Base-by-base conservation (phyloP, 805 yeast species). In the Metschnikowia matae region DNA sequence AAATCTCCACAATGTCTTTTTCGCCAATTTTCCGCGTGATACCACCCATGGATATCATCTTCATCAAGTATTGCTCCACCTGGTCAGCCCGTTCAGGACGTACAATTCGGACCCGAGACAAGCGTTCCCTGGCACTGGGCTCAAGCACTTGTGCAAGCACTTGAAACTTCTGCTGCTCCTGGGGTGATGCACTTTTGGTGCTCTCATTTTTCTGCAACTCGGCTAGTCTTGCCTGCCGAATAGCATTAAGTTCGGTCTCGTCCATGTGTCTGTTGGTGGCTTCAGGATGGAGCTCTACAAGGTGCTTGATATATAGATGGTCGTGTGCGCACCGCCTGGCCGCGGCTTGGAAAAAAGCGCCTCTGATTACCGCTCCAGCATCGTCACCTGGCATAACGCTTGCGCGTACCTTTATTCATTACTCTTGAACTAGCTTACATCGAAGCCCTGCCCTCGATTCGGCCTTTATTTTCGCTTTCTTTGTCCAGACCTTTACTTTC, bases 71-170 rank as follows among this genome's bases (percentile, higher is more conserved):
- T 54, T 84, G 83, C 61, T 92, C 97, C 13, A 90, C 97, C 2
- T 90, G 87, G 46, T 80, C 78, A 1, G 96, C 98, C 50, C 97
- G 76, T 48, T 94, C 98, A 2, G 95, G 95, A 62, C 91, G 82
- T 40, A 92, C 99, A 64, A 94, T 79, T 29, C 89, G 74, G 17
- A 92, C 95, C 51, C 99, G 76, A 17, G 91, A 81, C 42, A 92
- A 74, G 52, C 99, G 77, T 62, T 92, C 97, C 43, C 95, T 77
- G 0, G 98, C 99, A 46, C 78, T 81, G 10, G 92, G 84, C 49
- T 87, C 88, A 41, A 94, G 74, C 18, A 89, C 79, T 56, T 87
- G 92, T 6, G 88, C 77, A 48, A 89, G 70, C 50, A 69, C 67
- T 20, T 73, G 59, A 46, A 59, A 62, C 40, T 78, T 70, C 54